phyloP scores from a whole-genome alignment of 169 alveolate genomes.

The Plasmodium reichenowi region DNA sequence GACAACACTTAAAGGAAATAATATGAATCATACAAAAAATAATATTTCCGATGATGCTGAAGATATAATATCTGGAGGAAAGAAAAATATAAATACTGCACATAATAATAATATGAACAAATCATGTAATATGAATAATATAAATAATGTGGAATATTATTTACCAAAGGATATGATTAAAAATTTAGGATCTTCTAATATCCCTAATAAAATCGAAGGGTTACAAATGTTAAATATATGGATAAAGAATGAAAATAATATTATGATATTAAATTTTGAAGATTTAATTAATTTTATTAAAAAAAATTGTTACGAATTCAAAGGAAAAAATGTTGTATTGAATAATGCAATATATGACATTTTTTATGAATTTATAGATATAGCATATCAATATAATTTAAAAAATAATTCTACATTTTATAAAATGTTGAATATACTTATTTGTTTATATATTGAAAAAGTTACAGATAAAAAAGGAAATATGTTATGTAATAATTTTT shows the following conservation, averaged over 20 bases:
- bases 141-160: constrained; percentile 9
- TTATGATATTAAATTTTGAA: constrained; percentile 8
- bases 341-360: constrained; percentile 42
- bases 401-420: constrained; percentile 10
- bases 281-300: constrained; percentile 23
- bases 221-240: constrained; percentile 36
- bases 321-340: constrained; percentile 51
- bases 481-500: constrained; percentile 48
- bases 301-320: constrained; percentile 66
- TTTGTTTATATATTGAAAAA: constrained; percentile 41
- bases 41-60: no score
- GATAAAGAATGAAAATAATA: constrained; percentile 11
- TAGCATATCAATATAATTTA: constrained; percentile 20
- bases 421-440: constrained; percentile 32
- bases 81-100: not conserved
- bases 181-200: constrained; percentile 6
- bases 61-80: no score
- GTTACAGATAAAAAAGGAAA: constrained; percentile 54
- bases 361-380: constrained; percentile 32
- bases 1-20: no score
- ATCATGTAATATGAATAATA: not conserved
- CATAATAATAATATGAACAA: not conserved
- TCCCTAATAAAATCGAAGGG: constrained; percentile 35
- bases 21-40: no score
- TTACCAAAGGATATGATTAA: constrained; percentile 19